Base-by-base conservation (phyloP, 164 flowering plant species). In the Nymphaea thermarum region DNA sequence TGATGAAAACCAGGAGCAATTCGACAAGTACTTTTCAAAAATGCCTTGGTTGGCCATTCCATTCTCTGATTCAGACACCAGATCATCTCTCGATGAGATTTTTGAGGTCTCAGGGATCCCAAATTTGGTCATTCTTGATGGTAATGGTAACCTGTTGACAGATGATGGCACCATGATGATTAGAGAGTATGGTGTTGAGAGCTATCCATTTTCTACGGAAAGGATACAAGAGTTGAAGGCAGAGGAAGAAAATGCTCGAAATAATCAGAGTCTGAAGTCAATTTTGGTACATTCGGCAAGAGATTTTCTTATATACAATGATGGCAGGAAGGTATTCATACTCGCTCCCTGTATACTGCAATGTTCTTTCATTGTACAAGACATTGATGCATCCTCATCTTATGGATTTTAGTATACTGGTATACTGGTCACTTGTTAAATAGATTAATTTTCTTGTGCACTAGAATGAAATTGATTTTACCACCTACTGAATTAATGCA, bases 31-130 rank as follows among this genome's bases (percentile, higher is more conserved):
- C 73, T 88, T 87, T 77, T 81, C 85, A 41, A 72, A 81, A 73
- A 91, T 88, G 95, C 95, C 93, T 62, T 88, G 97, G 95, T 83
- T 87, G 45, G 89, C 90, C 0, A 65, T 91, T 62, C 97, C 97
- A 1, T 88, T 82, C 71, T 80, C 87, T 42, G 93, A 91, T 74
- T 81, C 81, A 2, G 81, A 74, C 10, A 77, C 72, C 0, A 85
- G 83, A 2, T 71, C 78, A 3, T 44, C 45, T 8, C 64, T 91
- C 44, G 59, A 79, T 25, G 62, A 72, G 42, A 17, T 77, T 63
- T 91, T 86, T 63, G 43, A 73, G 17, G 87, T 88, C 63, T 70
- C 15, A 14, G 87, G 84, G 4, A 82, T 91, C 16, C 97, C 94
- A 12, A 73, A 70, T 60, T 85, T 88, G 59, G 87, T 83, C 18